Evolutionary conservation across 2,329 filamentous ascomycete genomes (phyloP).

Genomic region (Paraphaeosphaeria minitans): DNA sequence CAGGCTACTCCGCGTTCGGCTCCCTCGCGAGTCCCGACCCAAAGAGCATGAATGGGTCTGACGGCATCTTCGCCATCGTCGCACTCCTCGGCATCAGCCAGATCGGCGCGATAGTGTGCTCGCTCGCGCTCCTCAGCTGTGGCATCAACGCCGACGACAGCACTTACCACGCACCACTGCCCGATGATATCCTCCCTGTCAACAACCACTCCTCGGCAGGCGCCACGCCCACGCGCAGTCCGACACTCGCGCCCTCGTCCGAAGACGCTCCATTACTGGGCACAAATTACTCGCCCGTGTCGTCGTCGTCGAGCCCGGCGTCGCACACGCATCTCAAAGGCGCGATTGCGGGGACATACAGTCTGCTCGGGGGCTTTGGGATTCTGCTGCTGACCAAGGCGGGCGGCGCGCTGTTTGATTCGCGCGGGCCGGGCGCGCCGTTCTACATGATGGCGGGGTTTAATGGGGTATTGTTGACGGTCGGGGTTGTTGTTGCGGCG

Average conservation of each 20-base stretch:
- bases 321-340: slow-evolving; percentile 74
- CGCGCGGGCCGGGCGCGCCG: slow-evolving; percentile 72
- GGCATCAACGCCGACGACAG: slow-evolving; percentile 67
- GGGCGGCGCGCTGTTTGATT: slow-evolving; percentile 86
- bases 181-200: slow-evolving; percentile 17
- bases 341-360: slow-evolving; percentile 93
- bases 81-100: slow-evolving; percentile 87
- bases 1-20: slow-evolving; percentile 79
- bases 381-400: slow-evolving; percentile 91
- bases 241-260: slow-evolving; percentile 31
- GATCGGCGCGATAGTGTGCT: slow-evolving; percentile 95
- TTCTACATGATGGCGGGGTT: slow-evolving; percentile 95
- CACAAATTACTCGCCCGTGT: slow-evolving; percentile 17
- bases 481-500: slow-evolving; percentile 28
- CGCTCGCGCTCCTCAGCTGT: slow-evolving; percentile 81
- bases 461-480: slow-evolving; percentile 73
- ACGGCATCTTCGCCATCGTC: slow-evolving; percentile 75
- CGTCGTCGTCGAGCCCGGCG: slow-evolving; percentile 18
- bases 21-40: slow-evolving; percentile 78
- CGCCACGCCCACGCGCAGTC: slow-evolving; percentile 40
- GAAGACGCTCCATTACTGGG: slow-evolving; percentile 38
- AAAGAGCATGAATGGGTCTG: slow-evolving; percentile 69
- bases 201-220: slow-evolving; percentile 40
- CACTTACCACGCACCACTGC: slow-evolving; percentile 16
- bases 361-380: slow-evolving; percentile 84